Evolutionary conservation across 176 grass and related monocot species (phyloP).

Genomic region (Eragrostis nindensis): DNA sequence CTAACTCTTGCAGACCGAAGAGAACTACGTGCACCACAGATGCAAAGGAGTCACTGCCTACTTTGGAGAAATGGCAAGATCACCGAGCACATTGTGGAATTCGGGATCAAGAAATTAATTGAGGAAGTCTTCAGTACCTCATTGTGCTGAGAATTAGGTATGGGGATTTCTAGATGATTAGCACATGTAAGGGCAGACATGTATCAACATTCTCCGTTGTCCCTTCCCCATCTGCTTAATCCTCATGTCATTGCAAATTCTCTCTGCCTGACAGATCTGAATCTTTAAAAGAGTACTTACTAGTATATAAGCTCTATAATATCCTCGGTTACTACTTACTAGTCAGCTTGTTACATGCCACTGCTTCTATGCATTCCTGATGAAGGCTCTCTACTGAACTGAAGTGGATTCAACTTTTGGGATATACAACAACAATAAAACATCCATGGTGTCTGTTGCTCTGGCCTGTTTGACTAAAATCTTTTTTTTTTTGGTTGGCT

Average conservation of each 20-base stretch:
- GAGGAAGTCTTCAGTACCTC: conserved; percentile 3
- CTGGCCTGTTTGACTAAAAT: too few relatives aligned
- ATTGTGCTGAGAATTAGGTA: too few relatives aligned
- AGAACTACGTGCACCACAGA: conserved; percentile 39
- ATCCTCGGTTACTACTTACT: background rate
- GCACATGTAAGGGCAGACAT: background rate
- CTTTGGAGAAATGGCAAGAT: conserved; percentile 41
- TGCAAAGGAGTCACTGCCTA: conserved; percentile 64
- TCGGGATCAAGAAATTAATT: background rate
- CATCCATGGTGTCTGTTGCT: background rate
- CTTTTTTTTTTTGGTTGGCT: background rate
- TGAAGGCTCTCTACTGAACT: too few relatives aligned
- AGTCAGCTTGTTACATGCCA: too few relatives aligned
- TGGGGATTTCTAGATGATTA: background rate
- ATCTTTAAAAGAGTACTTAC: background rate
- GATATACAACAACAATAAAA: background rate
- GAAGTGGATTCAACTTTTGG: too few relatives aligned
- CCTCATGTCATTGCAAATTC: background rate
- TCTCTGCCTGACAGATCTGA: background rate
- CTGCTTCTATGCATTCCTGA: too few relatives aligned
- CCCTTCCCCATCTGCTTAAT: background rate
- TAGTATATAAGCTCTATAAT: background rate
- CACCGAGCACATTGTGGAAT: background rate
- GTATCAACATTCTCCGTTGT: background rate
- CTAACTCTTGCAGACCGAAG: conserved; percentile 51